These are phyloP conservation scores for Fusarium marasasianum DNA, from an alignment of 2,329 filamentous ascomycete species.

Conservation along the genomic window DNA sequence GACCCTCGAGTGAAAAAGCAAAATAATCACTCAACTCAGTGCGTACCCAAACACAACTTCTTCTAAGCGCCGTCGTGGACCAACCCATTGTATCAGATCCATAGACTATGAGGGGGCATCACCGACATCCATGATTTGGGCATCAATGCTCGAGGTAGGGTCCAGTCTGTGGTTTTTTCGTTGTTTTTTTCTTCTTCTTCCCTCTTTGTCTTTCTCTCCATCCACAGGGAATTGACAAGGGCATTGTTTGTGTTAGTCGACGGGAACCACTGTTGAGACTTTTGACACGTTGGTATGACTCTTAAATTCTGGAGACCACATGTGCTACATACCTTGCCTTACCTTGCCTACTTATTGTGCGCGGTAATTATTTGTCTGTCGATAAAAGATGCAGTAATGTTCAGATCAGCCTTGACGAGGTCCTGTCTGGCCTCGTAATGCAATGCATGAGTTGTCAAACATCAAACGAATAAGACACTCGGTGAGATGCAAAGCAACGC, in stretches of 20 bases:
- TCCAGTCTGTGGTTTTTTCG: not conserved
- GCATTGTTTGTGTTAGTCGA: conserved; percentile 19
- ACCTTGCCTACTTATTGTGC: not conserved
- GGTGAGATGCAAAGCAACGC: not conserved
- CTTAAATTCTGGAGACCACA: conserved; percentile 10
- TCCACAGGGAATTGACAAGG: conserved; percentile 23
- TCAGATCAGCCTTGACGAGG: not conserved
- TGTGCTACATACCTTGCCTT: not conserved
- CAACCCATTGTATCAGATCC: conserved; percentile 20
- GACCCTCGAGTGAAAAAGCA: not conserved
- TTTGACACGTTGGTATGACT: conserved; percentile 37
- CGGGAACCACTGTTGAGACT: conserved; percentile 7
- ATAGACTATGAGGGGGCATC: conserved; percentile 22
- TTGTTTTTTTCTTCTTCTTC: not conserved
- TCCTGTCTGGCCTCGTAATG: conserved; percentile 20
- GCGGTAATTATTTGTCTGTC: not conserved
- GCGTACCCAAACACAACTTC: not conserved
- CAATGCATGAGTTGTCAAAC: conserved; percentile 25
- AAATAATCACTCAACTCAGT: not conserved
- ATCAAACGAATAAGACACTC: conserved; percentile 18
- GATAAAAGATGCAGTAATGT: not conserved
- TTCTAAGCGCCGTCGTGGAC: conserved; percentile 35
- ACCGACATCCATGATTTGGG: conserved; percentile 29
- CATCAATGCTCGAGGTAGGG: conserved; percentile 31
- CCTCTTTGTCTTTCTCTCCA: not conserved